Evolutionary conservation across 805 yeast species (phyloP).

Genomic region (Gaillardinia entomophila): DNA sequence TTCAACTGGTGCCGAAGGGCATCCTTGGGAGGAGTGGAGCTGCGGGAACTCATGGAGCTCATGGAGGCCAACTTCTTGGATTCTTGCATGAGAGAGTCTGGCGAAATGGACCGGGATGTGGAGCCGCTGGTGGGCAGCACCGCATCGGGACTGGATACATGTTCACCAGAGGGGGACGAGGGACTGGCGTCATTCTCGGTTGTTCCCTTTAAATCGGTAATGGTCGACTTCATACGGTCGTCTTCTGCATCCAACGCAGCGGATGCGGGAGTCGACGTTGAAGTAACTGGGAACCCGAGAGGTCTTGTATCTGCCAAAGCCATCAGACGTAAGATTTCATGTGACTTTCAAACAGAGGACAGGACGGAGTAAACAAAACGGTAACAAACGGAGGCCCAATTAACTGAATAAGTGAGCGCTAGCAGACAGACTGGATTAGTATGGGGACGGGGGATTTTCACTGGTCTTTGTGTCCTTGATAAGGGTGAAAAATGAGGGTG

Average conservation of each 20-base stretch:
- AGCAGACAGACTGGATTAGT: conserved; percentile 1
- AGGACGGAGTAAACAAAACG: neutral
- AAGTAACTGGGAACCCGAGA: conserved; percentile 45
- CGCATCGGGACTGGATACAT: conserved; percentile 23
- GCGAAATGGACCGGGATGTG: conserved; percentile 21
- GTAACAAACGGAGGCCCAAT: conserved; percentile 1
- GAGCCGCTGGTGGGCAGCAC: conserved; percentile 17
- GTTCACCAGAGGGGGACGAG: conserved; percentile 18
- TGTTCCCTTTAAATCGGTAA: conserved; percentile 11
- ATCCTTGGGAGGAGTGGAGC: conserved; percentile 22
- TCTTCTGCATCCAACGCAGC: conserved; percentile 1
- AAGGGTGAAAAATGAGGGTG: neutral
- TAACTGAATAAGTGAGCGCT: conserved; percentile 4
- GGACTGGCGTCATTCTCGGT: conserved; percentile 14
- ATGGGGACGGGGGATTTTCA: neutral
- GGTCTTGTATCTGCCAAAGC: conserved; percentile 68
- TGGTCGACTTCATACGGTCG: conserved; percentile 11
- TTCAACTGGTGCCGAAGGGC: no score
- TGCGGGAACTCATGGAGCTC: conserved; percentile 22
- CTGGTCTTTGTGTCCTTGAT: neutral
- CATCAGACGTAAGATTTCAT: conserved; percentile 24
- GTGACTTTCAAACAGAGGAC: no score
- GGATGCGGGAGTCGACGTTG: conserved; percentile 16
- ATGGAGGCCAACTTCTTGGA: conserved; percentile 6
- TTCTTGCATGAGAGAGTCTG: conserved; percentile 35